phyloP scores from a whole-genome alignment of 345 rosid genomes.

The sweet orange (Citrus sinensis) region DVS_A1.0 CM039166.1:16147501-16148000 shows the following conservation, averaged over 20 bases:
- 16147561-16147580: neutral
- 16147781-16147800: neutral
- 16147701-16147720: neutral
- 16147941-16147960: neutral
- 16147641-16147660: neutral
- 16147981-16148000: neutral
- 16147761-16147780: slow-evolving; percentile 3
- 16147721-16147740: too few species aligned
- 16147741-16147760: neutral
- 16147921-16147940: too few species aligned
- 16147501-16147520: neutral
- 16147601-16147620: neutral
- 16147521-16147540: neutral
- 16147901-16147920: neutral
- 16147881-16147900: neutral
- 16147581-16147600: neutral
- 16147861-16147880: neutral
- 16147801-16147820: slow-evolving; percentile 3
- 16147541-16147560: neutral
- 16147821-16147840: slow-evolving; percentile 12
- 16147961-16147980: slow-evolving; percentile 13
- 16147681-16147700: neutral
- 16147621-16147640: neutral
- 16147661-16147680: neutral
- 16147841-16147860: slow-evolving; percentile 23